phyloP scores from a whole-genome alignment of 495 filamentous ascomycete species.

The Eremomyces bilateralis region DNA sequence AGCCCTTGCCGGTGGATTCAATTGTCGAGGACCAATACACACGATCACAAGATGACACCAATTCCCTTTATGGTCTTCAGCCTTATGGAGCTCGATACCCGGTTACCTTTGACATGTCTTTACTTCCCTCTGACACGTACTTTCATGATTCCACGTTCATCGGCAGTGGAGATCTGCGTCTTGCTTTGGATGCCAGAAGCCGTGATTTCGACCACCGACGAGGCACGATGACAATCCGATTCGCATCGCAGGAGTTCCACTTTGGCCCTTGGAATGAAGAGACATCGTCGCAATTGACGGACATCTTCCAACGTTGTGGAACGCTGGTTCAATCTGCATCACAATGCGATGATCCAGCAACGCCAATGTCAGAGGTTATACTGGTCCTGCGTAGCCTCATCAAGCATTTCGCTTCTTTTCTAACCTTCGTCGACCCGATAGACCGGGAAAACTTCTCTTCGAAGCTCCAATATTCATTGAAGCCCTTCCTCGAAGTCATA shows the following conservation, averaged over 20 bases:
- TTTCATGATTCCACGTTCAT: constrained; percentile 61
- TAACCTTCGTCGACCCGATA: not conserved
- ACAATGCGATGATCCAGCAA: not conserved
- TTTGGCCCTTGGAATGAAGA: constrained; percentile 19
- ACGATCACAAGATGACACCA: not conserved
- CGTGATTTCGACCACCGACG: constrained; percentile 20
- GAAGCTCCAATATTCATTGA: too few relatives aligned
- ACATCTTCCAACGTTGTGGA: not conserved
- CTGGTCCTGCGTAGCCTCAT: not conserved
- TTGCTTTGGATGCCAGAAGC: constrained; percentile 12
- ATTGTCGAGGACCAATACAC: constrained; percentile 3
- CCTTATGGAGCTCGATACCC: constrained; percentile 43
- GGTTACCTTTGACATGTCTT: constrained; percentile 49
- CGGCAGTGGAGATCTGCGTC: constrained; percentile 41
- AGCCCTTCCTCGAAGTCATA: too few relatives aligned
- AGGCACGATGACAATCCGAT: not conserved
- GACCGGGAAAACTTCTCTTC: too few relatives aligned
- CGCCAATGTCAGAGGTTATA: too few relatives aligned
- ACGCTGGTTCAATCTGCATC: not conserved
- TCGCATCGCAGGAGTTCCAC: constrained; percentile 1
- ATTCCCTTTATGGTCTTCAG: constrained; percentile 26
- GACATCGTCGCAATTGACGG: not conserved
- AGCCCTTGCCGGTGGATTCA: constrained; percentile 11
- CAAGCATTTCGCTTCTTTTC: not conserved
- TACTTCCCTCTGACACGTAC: constrained; percentile 42